Percentiles rank a stretch among this genome's conserved stretches.
Evolutionary conservation across 1,284 basidiomycete genomes (phyloP).

Genomic region (Sporisorium scitamineum): DNA sequence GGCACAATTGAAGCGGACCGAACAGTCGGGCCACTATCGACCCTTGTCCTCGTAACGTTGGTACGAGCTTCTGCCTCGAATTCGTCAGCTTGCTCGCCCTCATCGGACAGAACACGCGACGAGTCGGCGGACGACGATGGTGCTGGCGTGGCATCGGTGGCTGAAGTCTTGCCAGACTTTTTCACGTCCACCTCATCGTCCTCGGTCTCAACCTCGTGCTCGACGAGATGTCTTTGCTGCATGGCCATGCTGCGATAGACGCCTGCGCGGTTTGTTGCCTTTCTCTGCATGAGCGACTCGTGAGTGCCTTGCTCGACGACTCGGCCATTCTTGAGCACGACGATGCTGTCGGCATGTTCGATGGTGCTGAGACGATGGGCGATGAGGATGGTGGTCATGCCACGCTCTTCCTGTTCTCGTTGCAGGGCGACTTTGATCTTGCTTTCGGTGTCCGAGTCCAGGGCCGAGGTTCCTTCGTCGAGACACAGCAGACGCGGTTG

Average conservation of each 20-base stretch:
- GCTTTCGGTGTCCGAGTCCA: conserved; percentile 65
- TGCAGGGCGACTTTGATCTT: conserved; percentile 61
- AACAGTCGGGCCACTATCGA: conserved; percentile 27
- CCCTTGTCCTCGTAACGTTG: conserved; percentile 35
- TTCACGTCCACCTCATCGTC: conserved; percentile 2
- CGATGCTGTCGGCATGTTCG: conserved; percentile 64
- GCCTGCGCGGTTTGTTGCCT: conserved; percentile 13
- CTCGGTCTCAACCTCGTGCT: conserved; percentile 28
- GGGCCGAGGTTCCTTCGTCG: conserved; percentile 66
- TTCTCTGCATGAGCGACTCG: conserved; percentile 53
- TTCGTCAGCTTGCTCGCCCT: conserved; percentile 8
- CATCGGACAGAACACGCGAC: conserved; percentile 7
- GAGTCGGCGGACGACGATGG: conserved; percentile 17
- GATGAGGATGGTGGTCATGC: conserved; percentile 66
- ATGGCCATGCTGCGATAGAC: conserved; percentile 63
- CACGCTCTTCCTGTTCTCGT: conserved; percentile 60
- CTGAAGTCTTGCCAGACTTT: not conserved
- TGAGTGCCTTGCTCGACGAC: conserved; percentile 65
- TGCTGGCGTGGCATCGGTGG: conserved; percentile 4
- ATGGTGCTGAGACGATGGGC: conserved; percentile 67
- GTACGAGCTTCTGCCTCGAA: conserved; percentile 4
- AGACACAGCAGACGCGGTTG: conserved; percentile 62
- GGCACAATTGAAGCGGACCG: conserved; percentile 35
- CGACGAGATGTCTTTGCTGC: conserved; percentile 54
- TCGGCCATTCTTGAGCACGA: conserved; percentile 59